These are phyloP conservation scores for Rosa lucieae DNA, from an alignment of 306 rosid species.

Conservation along the genomic window DNA sequence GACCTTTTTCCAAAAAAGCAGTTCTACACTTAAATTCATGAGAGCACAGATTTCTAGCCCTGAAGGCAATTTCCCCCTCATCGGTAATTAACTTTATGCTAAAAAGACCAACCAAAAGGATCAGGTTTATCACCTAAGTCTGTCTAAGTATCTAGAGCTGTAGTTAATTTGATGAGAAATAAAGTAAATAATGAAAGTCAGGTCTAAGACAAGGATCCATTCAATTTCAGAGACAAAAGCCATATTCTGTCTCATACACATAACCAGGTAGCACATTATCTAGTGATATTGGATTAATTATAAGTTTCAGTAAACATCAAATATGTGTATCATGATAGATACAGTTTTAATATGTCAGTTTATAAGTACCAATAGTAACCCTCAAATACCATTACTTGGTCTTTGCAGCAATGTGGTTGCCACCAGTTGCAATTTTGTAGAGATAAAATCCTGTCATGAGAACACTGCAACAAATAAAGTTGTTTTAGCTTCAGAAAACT, in stretches of 20 bases:
- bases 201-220: neutral
- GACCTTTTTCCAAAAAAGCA: too few species aligned
- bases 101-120: too few species aligned
- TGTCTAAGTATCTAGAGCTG: neutral
- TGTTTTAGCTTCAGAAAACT: neutral
- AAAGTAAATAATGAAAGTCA: neutral
- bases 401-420: conserved; percentile 77
- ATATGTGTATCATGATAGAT: conserved; percentile 7
- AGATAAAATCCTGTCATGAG: conserved; percentile 74
- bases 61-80: too few species aligned
- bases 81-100: too few species aligned
- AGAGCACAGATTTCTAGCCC: too few species aligned
- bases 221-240: neutral
- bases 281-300: conserved; percentile 11
- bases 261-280: conserved; percentile 1
- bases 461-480: conserved; percentile 50
- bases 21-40: too few species aligned
- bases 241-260: conserved; percentile 11
- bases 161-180: neutral
- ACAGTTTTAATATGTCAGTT: conserved; percentile 1
- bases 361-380: neutral
- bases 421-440: conserved; percentile 79
- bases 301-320: neutral
- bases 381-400: conserved; percentile 39
- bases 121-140: too few species aligned